Evolutionary conservation across 2,329 filamentous ascomycete genomes (phyloP).

Genomic region (Exophiala sideris): DNA sequence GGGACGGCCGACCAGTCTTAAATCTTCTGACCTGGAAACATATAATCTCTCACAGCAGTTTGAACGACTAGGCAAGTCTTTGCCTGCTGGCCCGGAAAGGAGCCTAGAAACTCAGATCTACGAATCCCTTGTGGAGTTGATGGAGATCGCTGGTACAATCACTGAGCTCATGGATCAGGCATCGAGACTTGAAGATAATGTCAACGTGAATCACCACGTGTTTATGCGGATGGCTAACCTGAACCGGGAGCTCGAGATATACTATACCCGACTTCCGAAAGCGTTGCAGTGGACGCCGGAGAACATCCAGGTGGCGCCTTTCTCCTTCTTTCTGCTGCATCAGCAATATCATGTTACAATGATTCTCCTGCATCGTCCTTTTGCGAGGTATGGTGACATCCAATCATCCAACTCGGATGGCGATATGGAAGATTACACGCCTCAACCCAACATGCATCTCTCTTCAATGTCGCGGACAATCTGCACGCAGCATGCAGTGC

Average conservation of each 20-base stretch:
- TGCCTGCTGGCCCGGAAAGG: conserved; percentile 4
- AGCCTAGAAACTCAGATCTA: conserved; percentile 8
- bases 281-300: conserved; percentile 10
- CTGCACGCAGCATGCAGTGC: conserved; percentile 8
- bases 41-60: conserved; percentile 4
- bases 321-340: conserved; percentile 12
- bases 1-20: conserved; percentile 6
- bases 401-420: background rate
- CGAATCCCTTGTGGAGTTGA: conserved; percentile 13
- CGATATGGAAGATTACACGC: conserved; percentile 2
- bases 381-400: conserved; percentile 8
- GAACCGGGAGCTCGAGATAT: conserved; percentile 12
- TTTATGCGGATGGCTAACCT: conserved; percentile 9
- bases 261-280: conserved; percentile 11
- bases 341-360: conserved; percentile 11
- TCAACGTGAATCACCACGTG: conserved; percentile 7
- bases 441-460: conserved; percentile 5
- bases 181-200: background rate
- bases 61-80: conserved; percentile 1
- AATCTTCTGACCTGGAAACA: conserved; percentile 2
- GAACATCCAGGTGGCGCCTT: conserved; percentile 8
- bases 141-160: conserved; percentile 15
- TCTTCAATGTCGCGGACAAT: conserved; percentile 9
- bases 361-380: conserved; percentile 15
- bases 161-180: conserved; percentile 16